Percentiles rank a stretch among this genome's conserved stretches.
Evolutionary conservation across 1,139 yeast genomes (phyloP).

Genomic region (Candida sanyaensis): DNA sequence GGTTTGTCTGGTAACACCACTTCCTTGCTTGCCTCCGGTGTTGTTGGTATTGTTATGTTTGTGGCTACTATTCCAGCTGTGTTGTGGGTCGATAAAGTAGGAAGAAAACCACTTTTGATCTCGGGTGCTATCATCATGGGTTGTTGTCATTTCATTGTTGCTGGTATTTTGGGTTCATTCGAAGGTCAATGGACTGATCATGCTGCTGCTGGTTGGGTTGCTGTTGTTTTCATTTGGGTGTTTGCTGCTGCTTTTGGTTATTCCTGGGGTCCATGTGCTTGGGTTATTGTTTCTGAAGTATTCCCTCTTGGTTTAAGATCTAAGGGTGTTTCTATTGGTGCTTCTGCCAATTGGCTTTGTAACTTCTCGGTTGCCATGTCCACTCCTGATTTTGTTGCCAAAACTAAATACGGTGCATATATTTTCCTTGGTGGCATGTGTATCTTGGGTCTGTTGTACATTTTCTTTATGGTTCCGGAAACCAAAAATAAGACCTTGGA

Average conservation of each 20-base stretch:
- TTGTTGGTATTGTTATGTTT: slow-evolving; percentile 49
- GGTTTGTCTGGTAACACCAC: slow-evolving; percentile 20
- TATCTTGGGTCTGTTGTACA: slow-evolving; percentile 24
- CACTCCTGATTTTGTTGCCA: slow-evolving; percentile 28
- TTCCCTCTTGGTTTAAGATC: slow-evolving; percentile 25
- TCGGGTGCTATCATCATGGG: slow-evolving; percentile 16
- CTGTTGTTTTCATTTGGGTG: slow-evolving; percentile 37
- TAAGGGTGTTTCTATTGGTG: slow-evolving; percentile 30
- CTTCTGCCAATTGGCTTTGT: slow-evolving; percentile 42
- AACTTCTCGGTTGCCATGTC: slow-evolving; percentile 41
- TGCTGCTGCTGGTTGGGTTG: slow-evolving; percentile 42
- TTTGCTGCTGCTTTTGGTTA: slow-evolving; percentile 29
- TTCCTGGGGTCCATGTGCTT: slow-evolving; percentile 35
- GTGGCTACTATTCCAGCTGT: slow-evolving; percentile 34
- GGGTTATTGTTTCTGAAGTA: slow-evolving; percentile 22
- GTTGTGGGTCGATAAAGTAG: slow-evolving; percentile 25
- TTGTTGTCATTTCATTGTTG: slow-evolving; percentile 23
- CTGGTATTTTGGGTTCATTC: slow-evolving; percentile 59
- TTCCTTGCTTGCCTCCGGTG: slow-evolving; percentile 47
- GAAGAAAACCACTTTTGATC: slow-evolving; percentile 16
- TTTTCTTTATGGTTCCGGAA: slow-evolving; percentile 30
- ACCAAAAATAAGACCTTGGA: slow-evolving; percentile 33
- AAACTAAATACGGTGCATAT: slow-evolving; percentile 22
- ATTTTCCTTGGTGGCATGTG: slow-evolving; percentile 25
- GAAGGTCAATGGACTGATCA: slow-evolving; percentile 14